Evolutionary conservation across 345 rosid species (phyloP).

Genomic region (Eucalyptus polybractea): DNA sequence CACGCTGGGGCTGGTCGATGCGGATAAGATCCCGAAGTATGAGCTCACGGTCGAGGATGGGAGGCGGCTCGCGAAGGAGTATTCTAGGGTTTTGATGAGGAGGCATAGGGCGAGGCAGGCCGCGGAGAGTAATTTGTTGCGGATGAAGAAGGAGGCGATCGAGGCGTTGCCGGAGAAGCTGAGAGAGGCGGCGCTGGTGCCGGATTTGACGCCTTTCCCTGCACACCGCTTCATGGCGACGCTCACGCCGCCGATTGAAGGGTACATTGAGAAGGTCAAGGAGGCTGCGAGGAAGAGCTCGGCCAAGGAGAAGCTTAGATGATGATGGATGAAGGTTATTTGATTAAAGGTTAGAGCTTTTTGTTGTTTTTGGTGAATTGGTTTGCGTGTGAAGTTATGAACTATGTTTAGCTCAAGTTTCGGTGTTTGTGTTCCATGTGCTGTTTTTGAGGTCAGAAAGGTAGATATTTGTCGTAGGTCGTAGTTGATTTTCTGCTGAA

Average conservation of each 20-base stretch:
- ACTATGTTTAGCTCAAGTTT: neutral
- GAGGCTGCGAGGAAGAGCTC: slow-evolving; percentile 69
- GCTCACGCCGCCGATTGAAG: slow-evolving; percentile 93
- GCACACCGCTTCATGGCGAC: slow-evolving; percentile 70
- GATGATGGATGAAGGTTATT: neutral
- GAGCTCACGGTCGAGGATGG: slow-evolving; percentile 88
- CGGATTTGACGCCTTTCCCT: slow-evolving; percentile 73
- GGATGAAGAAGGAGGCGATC: slow-evolving; percentile 55
- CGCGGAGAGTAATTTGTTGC: slow-evolving; percentile 37
- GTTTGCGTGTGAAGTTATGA: neutral
- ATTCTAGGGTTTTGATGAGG: slow-evolving; percentile 77
- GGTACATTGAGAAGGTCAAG: slow-evolving; percentile 72
- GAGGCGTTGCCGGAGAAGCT: slow-evolving; percentile 72
- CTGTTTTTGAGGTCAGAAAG: neutral
- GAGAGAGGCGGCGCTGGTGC: slow-evolving; percentile 59
- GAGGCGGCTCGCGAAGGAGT: slow-evolving; percentile 69
- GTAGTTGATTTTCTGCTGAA: neutral
- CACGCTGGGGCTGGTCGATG: slow-evolving; percentile 62
- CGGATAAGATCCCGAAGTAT: slow-evolving; percentile 65
- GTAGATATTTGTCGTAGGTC: neutral
- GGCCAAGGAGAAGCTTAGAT: slow-evolving; percentile 71
- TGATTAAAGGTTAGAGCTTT: neutral
- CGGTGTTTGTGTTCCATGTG: neutral
- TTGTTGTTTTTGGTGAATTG: neutral
- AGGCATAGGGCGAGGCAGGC: slow-evolving; percentile 66